phyloP scores from a whole-genome alignment of 2,329 filamentous ascomycete species.

The Talaromyces pinophilus region DNA sequence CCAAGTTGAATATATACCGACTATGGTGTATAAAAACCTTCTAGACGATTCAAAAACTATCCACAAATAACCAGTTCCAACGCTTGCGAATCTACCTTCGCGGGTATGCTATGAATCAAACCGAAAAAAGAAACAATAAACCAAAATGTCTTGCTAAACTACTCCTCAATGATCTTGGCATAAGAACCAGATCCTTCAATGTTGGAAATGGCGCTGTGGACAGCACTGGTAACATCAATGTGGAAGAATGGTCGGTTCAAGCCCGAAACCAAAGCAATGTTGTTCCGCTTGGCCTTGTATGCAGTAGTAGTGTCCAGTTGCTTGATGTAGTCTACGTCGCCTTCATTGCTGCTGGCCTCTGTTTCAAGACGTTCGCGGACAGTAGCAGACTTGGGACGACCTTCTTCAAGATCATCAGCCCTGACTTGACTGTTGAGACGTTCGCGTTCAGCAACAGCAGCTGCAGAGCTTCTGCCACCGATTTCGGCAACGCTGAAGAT shows the following conservation, averaged over 20 bases:
- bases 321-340: constrained; percentile 42
- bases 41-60: background rate
- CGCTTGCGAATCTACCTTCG: constrained; percentile 20
- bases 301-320: constrained; percentile 53
- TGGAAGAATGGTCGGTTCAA: constrained; percentile 91
- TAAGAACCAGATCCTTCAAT: constrained; percentile 28
- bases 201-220: constrained; percentile 84
- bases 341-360: constrained; percentile 32
- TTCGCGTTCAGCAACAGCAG: constrained; percentile 68
- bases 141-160: background rate
- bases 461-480: constrained; percentile 69
- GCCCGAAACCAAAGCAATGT: constrained; percentile 73
- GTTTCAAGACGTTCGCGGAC: constrained; percentile 36
- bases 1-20: background rate
- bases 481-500: constrained; percentile 93
- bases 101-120: constrained; percentile 22
- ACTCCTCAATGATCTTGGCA: constrained; percentile 16
- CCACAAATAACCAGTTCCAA: constrained; percentile 14
- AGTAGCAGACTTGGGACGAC: constrained; percentile 34
- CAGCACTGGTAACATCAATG: constrained; percentile 81
- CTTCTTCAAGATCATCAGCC: constrained; percentile 37
- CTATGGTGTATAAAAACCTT: background rate
- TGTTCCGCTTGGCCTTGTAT: constrained; percentile 37
- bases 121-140: background rate
- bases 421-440: constrained; percentile 39